phyloP scores from a whole-genome alignment of 129 eudicot genomes.

The Arctium lappa region DNA sequence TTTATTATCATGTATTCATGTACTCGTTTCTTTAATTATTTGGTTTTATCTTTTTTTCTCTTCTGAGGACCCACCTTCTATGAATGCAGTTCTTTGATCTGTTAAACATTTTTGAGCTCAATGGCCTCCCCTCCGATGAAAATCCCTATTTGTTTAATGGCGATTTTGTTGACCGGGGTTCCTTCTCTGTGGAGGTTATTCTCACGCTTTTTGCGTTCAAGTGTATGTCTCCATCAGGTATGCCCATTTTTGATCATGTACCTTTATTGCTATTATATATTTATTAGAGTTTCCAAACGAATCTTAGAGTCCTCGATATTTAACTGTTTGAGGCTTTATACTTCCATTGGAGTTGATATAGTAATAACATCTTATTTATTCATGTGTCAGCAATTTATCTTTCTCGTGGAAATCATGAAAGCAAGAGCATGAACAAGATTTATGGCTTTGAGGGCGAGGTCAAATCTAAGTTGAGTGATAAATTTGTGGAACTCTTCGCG shows the following conservation, averaged over 20 bases:
- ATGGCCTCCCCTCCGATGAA: conserved; percentile 92
- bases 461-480: conserved; percentile 80
- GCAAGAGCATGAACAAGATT: conserved; percentile 99
- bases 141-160: conserved; percentile 95
- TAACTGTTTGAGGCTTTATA: neutral
- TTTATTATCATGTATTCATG: neutral
- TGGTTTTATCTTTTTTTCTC: neutral
- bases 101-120: conserved; percentile 87
- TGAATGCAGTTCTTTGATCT: conserved; percentile 91
- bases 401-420: conserved; percentile 95
- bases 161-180: conserved; percentile 96
- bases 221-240: conserved; percentile 97
- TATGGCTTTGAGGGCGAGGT: conserved; percentile 99
- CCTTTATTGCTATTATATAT: neutral
- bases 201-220: conserved; percentile 94
- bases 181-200: conserved; percentile 92
- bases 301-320: neutral
- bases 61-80: conserved; percentile 1
- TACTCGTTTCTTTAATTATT: neutral
- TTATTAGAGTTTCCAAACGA: neutral
- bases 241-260: neutral
- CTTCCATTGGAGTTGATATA: neutral
- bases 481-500: conserved; percentile 93
- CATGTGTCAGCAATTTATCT: conserved; percentile 71
- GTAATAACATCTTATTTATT: neutral